These are phyloP conservation scores for Russula olivacea DNA, from an alignment of 768 basidiomycete genomes.

Conservation along the genomic window DNA sequence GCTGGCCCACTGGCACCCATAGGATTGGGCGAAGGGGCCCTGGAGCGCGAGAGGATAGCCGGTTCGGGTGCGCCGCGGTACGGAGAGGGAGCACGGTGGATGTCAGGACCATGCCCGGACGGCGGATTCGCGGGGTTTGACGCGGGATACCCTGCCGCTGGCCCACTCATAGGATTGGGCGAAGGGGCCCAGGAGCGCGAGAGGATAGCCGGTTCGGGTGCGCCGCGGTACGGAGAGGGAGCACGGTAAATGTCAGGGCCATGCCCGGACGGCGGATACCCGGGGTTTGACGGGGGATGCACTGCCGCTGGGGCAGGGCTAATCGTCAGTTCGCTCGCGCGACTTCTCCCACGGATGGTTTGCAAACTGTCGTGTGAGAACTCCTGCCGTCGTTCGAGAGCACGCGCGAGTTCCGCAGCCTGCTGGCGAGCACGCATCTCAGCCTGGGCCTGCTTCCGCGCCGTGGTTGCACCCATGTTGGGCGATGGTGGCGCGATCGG, in stretches of 20 bases:
- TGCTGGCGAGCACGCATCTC: slow-evolving; percentile 58
- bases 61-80: slow-evolving; percentile 37
- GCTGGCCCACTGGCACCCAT: too few relatives aligned
- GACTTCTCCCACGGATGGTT: slow-evolving; percentile 19
- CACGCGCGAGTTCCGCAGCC: slow-evolving; percentile 51
- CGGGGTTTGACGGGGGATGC: neutral
- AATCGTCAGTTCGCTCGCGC: slow-evolving; percentile 6
- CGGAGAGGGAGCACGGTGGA: slow-evolving; percentile 32
- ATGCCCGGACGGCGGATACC: slow-evolving; percentile 12
- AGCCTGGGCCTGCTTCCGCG: slow-evolving; percentile 49
- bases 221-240: slow-evolving; percentile 42
- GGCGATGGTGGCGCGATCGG: slow-evolving; percentile 23
- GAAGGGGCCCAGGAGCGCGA: slow-evolving; percentile 41
- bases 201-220: slow-evolving; percentile 30
- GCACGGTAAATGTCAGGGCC: slow-evolving; percentile 19
- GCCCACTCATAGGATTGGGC: slow-evolving; percentile 47
- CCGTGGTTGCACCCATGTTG: slow-evolving; percentile 30
- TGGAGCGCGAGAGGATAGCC: slow-evolving; percentile 33
- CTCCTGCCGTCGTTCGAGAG: slow-evolving; percentile 46
- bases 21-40: slow-evolving; percentile 53
- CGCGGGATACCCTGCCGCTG: slow-evolving; percentile 6
- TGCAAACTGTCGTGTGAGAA: slow-evolving; percentile 15
- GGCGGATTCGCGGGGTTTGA: slow-evolving; percentile 5
- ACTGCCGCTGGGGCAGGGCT: slow-evolving; percentile 10
- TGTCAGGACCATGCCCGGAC: slow-evolving; percentile 4